Percentiles rank a stretch among this genome's conserved stretches.
phyloP scores from a whole-genome alignment of 345 rosid species.

The Hibiscus syriacus region DNA sequence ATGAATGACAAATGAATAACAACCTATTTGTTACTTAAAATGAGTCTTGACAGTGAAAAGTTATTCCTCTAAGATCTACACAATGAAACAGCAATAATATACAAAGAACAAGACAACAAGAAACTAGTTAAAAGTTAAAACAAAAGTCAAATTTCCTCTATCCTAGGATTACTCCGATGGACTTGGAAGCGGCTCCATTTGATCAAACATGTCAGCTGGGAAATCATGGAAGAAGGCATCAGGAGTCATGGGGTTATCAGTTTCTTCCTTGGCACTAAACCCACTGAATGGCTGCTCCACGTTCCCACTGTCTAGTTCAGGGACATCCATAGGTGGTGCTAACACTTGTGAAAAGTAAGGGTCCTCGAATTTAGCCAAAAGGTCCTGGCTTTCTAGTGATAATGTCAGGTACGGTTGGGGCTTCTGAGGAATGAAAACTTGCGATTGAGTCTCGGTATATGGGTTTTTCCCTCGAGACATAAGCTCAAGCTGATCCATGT shows the following conservation, averaged over 20 bases:
- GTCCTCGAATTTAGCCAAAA: constrained; percentile 44
- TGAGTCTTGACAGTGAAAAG: too few relatives aligned
- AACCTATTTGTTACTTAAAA: background rate
- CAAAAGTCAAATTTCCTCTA: background rate
- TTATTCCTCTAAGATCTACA: too few relatives aligned
- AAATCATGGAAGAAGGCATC: constrained; percentile 68
- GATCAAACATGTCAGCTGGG: constrained; percentile 59
- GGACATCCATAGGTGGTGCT: background rate
- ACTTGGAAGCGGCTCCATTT: constrained; percentile 38
- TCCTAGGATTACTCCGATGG: constrained; percentile 25
- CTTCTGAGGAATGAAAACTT: constrained; percentile 17
- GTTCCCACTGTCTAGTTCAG: constrained; percentile 17
- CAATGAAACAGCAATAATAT: too few relatives aligned
- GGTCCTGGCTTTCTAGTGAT: too few relatives aligned
- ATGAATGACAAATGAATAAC: background rate
- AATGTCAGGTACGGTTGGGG: constrained; percentile 30
- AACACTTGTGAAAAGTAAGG: constrained; percentile 24
- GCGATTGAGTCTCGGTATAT: constrained; percentile 11
- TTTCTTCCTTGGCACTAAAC: constrained; percentile 18
- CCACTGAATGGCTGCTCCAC: constrained; percentile 25
- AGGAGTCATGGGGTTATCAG: constrained; percentile 2
- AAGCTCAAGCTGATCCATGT: constrained; percentile 9
- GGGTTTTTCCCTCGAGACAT: constrained; percentile 12
- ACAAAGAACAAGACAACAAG: too few relatives aligned
- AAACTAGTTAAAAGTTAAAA: background rate